phyloP scores from a whole-genome alignment of 768 basidiomycete genomes.

The Collybia sordida region DNA sequence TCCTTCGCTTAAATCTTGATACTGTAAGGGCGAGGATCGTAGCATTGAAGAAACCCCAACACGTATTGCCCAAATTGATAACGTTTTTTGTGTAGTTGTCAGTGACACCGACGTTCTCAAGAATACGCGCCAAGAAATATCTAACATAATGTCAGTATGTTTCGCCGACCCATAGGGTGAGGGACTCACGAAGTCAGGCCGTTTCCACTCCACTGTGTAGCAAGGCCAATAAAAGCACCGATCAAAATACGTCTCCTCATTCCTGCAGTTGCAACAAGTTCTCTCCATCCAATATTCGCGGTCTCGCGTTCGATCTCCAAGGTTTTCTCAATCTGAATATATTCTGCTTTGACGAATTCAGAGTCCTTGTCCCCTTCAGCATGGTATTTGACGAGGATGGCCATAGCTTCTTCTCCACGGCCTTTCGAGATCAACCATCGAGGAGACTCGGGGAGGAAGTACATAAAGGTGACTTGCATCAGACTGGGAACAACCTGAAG shows the following conservation, averaged over 20 bases:
- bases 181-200: conserved; percentile 48
- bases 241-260: conserved; percentile 54
- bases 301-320: conserved; percentile 51
- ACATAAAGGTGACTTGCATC: conserved; percentile 55
- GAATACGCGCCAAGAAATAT: conserved; percentile 54
- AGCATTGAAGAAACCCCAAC: conserved; percentile 57
- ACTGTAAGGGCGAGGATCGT: conserved; percentile 49
- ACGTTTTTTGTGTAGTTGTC: conserved; percentile 51
- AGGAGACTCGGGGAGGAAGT: conserved; percentile 63
- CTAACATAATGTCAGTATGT: conserved; percentile 20
- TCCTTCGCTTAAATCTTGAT: conserved; percentile 46
- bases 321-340: conserved; percentile 53
- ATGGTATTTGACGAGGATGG: conserved; percentile 55
- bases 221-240: conserved; percentile 49
- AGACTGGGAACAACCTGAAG: conserved; percentile 55
- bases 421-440: conserved; percentile 64
- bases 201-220: conserved; percentile 67
- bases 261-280: conserved; percentile 44
- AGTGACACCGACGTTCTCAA: conserved; percentile 51
- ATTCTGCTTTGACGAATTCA: conserved; percentile 60
- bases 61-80: conserved; percentile 55
- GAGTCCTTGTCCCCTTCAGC: conserved; percentile 55
- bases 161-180: background rate
- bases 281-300: conserved; percentile 44
- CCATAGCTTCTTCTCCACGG: conserved; percentile 45